These are phyloP conservation scores for Trametes villosa DNA, from an alignment of 768 basidiomycete species.

Conservation along the genomic window DNA sequence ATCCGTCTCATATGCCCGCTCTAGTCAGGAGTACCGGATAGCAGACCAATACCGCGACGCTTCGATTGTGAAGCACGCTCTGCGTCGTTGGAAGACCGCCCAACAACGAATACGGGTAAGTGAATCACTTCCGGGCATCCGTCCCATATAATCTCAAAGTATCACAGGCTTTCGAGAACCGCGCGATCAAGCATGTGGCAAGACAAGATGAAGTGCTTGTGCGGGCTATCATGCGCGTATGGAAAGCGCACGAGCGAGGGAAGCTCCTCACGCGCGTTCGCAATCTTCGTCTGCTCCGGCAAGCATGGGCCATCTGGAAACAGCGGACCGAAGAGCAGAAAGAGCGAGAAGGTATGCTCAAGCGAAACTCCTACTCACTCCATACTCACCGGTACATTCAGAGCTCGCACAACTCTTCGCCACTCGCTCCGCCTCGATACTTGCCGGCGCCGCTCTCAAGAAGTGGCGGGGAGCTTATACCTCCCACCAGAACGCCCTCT, in stretches of 20 bases:
- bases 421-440: constrained; percentile 46
- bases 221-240: constrained; percentile 61
- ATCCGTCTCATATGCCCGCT: constrained; percentile 3
- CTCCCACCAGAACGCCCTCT: constrained; percentile 50
- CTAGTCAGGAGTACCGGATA: constrained; percentile 48
- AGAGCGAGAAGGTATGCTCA: constrained; percentile 53
- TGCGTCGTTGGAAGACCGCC: constrained; percentile 61
- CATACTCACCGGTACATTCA: background rate
- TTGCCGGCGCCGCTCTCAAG: constrained; percentile 41
- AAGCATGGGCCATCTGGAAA: constrained; percentile 56
- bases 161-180: constrained; percentile 55
- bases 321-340: constrained; percentile 44
- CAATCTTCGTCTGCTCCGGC: constrained; percentile 48
- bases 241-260: constrained; percentile 72
- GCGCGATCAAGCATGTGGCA: constrained; percentile 57
- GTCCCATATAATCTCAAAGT: constrained; percentile 1
- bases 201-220: constrained; percentile 63
- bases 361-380: too few relatives aligned
- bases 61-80: constrained; percentile 47
- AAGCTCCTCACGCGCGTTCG: constrained; percentile 58
- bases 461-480: constrained; percentile 50
- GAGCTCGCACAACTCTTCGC: constrained; percentile 52
- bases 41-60: constrained; percentile 50
- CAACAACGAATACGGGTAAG: constrained; percentile 55
- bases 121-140: constrained; percentile 11